Evolutionary conservation across 2,329 filamentous ascomycete species (phyloP), one percentile per base, ranked within the genome.

Genomic region (Diaporthe helianthi): DNA sequence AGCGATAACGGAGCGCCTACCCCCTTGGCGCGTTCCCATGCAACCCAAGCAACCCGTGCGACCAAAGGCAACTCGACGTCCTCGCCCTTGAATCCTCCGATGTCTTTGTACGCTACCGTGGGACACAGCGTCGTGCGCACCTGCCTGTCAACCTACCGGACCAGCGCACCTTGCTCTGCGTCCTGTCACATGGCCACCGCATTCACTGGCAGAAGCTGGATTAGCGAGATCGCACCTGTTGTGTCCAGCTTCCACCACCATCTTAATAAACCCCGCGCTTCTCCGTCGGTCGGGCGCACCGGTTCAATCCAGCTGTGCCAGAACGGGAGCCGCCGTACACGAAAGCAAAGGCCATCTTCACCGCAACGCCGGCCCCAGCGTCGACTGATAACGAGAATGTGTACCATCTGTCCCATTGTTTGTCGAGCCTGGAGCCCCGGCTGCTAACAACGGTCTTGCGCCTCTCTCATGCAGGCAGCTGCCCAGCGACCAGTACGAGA

Each of bases 1-100:
- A 55, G 66, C 66, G 66, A 69, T 69, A 69, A 68, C 66, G 66
- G 66, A 69, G 61, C 26, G 51, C 47, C 26, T 51, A 54, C 33
- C 38, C 33, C 41, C 53, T 47, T 53, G 29, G 46, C 41, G 47
- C 52, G 36, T 33, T 31, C 31, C 46, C 22, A 55, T 55, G 49
- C 49, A 26, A 54, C 54, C 68, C n/a, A 15, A 10, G 36, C 36
- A 38, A 15, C 36, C 36, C 36, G 36, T n/a, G n/a, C n/a, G n/a
- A n/a, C n/a, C n/a, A n/a, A n/a, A 51, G 22, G 55, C 33, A 38
- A n/a, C 36, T 38, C 33, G 41, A 61, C 33, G 41, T 61, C 58
- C 29, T 47, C 51, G 51, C 52, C 51, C 51, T 47, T 47, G 13
- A 46, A 52, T 22, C 49, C 29, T 47, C 33, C 49, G 19, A 46